These are phyloP conservation scores for Candida multigemmis DNA, from an alignment of 805 yeast species.

Conservation along the genomic window DNA sequence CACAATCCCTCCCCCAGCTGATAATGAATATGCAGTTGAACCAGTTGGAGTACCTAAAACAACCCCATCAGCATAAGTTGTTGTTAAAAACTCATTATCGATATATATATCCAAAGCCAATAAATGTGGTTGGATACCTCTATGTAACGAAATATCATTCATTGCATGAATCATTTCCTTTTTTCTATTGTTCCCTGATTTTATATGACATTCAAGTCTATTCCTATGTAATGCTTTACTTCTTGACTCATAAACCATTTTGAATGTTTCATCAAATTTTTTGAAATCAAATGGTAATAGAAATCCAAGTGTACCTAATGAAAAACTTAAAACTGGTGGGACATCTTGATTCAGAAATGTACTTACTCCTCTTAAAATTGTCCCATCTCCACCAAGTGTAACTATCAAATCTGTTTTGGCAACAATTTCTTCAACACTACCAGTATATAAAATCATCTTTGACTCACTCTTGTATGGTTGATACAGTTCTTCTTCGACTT, in stretches of 20 bases:
- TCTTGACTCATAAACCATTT: slow-evolving; percentile 54
- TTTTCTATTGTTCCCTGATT: slow-evolving; percentile 5
- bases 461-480: slow-evolving; percentile 13
- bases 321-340: slow-evolving; percentile 85
- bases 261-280: slow-evolving; percentile 52
- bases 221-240: slow-evolving; percentile 70
- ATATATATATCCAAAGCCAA: slow-evolving; percentile 77
- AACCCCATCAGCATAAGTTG: slow-evolving; percentile 90
- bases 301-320: slow-evolving; percentile 88
- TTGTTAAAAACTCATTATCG: slow-evolving; percentile 76
- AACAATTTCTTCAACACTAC: slow-evolving; percentile 46
- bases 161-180: slow-evolving; percentile 59
- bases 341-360: slow-evolving; percentile 62
- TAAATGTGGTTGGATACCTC: slow-evolving; percentile 83
- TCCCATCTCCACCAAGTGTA: slow-evolving; percentile 95
- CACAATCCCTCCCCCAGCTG: slow-evolving; percentile 88
- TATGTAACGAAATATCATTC: slow-evolving; percentile 84
- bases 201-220: slow-evolving; percentile 69
- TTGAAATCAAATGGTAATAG: slow-evolving; percentile 77
- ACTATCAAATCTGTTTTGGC: slow-evolving; percentile 71
- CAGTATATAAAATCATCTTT: slow-evolving; percentile 39
- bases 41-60: slow-evolving; percentile 88
- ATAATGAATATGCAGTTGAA: slow-evolving; percentile 83
- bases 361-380: slow-evolving; percentile 77
- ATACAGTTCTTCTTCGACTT: too few species aligned